A percentile compares a stretch with the other conserved stretches of the same genome.
phyloP scores from a whole-genome alignment of 768 basidiomycete species.

The Lactarius psammicola region DNA sequence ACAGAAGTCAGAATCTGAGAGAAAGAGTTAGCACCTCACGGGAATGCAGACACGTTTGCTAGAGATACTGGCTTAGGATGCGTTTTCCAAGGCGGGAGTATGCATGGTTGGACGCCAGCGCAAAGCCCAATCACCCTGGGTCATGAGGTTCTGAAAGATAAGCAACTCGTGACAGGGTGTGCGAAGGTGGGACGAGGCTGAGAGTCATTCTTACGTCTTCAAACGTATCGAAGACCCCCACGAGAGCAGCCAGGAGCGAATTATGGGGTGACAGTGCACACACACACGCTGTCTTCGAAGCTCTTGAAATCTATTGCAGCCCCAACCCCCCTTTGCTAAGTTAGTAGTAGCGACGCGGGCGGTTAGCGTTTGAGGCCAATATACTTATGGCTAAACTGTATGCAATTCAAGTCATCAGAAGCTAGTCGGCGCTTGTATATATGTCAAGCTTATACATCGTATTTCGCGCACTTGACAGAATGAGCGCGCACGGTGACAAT shows the following conservation, averaged over 20 bases:
- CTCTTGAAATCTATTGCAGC: neutral
- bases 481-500: neutral
- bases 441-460: neutral
- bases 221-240: neutral
- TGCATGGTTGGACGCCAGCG: neutral
- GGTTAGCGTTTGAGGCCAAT: neutral
- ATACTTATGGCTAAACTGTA: neutral
- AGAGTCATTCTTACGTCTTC: slow-evolving; percentile 21
- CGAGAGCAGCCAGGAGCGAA: neutral
- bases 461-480: neutral
- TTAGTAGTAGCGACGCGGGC: neutral
- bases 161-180: slow-evolving; percentile 21
- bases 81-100: slow-evolving; percentile 3
- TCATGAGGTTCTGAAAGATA: slow-evolving; percentile 22
- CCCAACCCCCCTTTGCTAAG: neutral
- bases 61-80: neutral
- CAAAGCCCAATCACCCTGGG: neutral
- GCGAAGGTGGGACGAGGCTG: neutral
- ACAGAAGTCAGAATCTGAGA: neutral
- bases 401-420: neutral
- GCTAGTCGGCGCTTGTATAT: neutral
- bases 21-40: neutral
- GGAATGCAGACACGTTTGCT: neutral
- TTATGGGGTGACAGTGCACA: neutral
- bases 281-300: slow-evolving; percentile 12